Base-by-base conservation (phyloP, 2,329 filamentous ascomycete species). In the Orbilia javanica region DNA sequence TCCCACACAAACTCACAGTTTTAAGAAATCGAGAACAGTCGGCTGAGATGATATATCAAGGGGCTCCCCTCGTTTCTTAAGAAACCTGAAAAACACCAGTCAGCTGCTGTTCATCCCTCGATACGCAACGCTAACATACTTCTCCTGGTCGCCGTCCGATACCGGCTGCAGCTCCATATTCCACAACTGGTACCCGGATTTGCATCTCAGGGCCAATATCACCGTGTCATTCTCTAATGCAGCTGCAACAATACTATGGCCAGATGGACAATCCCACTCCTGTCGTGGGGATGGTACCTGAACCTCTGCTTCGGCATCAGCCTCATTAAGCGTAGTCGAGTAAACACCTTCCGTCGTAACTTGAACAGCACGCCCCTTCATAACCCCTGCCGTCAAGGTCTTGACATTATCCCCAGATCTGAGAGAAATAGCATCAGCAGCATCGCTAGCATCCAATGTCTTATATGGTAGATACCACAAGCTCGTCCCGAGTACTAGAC, bases 221-320 rank as follows among this genome's bases (percentile, higher is more conserved):
- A 77, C 36, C 0, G 66, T 60, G 18, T 77, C 73, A 10, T 62
- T 25, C 20, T 53, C 39, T 22, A 77, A 15, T 5, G 66, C 73
- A 18, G 60, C 73, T 15, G 57, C 20, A 6, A 71, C 60, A 15
- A 77, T 77, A 27, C 7, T 31, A 22, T 62, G 20, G 4, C 50
- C 73, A 6, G 48, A 8, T 13, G 73, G 73, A n/a, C 73, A 77
- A 53, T 77, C 73, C 73, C 73, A 77, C 50, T 77, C 73, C 31
- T 77, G 73, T 20, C 66, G 48, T 13, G 73, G 73, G 15, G 73
- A 52, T 1, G 73, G 66, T 11, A 71, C 66, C 22, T 71, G 66
- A n/a, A 77, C 42, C 4, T 66, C 60, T 4, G 73, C 44, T 31
- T 77, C 73, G n/a, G 71, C 73, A 55, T 77, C 73, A 11, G 36